Percentiles rank a stretch among this genome's conserved stretches.
phyloP scores from a whole-genome alignment of 306 rosid genomes.

The Hippophae gyantsensis region DNA sequence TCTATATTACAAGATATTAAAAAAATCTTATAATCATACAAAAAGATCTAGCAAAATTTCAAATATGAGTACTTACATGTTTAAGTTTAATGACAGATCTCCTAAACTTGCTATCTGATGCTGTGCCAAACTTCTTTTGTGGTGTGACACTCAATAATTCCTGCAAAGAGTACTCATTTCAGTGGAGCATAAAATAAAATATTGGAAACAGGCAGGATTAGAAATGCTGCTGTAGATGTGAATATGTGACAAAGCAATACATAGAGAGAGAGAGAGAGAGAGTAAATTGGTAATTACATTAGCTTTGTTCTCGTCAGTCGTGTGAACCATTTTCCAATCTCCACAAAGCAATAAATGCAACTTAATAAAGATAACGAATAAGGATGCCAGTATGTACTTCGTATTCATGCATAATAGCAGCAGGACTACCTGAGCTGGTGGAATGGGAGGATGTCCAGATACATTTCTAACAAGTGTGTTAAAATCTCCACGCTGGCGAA shows the following conservation, averaged over 20 bases:
- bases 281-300: conserved; percentile 33
- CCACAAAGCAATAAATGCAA: conserved; percentile 30
- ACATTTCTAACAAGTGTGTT: conserved; percentile 47
- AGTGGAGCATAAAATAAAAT: conserved; percentile 7
- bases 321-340: conserved; percentile 70
- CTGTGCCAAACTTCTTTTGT: conserved; percentile 63
- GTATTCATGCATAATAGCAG: neutral
- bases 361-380: conserved; percentile 1
- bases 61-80: conserved; percentile 51
- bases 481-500: conserved; percentile 53
- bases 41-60: neutral
- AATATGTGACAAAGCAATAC: neutral
- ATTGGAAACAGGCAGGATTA: too few relatives aligned
- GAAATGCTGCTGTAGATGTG: neutral
- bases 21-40: too few relatives aligned
- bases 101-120: conserved; percentile 80
- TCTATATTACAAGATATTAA: too few relatives aligned
- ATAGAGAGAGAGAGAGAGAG: neutral
- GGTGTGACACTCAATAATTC: conserved; percentile 60
- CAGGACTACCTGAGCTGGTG: conserved; percentile 32
- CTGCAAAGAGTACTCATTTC: conserved; percentile 32
- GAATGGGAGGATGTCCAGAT: conserved; percentile 48
- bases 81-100: conserved; percentile 80
- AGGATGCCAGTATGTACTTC: conserved; percentile 1
- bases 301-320: conserved; percentile 44